Base-by-base conservation (phyloP, 2,329 filamentous ascomycete species). In the Sporothrix mexicana region DNA sequence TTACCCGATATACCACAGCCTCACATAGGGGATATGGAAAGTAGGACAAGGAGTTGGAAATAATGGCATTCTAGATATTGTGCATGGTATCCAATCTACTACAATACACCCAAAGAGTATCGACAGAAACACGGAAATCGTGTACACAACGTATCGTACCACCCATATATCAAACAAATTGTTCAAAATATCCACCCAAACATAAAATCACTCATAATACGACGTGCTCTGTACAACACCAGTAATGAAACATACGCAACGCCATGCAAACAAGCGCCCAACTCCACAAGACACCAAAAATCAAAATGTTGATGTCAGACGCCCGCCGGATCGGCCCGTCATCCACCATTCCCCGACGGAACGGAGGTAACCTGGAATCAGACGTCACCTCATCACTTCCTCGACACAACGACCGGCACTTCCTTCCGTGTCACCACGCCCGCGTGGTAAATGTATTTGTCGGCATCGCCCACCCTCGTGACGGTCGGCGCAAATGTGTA, bases 391-490 rank as follows among this genome's bases (percentile, higher is more conserved):
- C n/a, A 61, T 36, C 7, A 36, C 59, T 43, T 51, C 17, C 12
- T 64, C 3, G 55, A 8, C 51, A 72, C 71, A 23, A 13, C 23
- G 6, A 72, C 51, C 2, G 71, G 71, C 41, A 72, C 71, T 53
- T 72, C 71, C 20, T 72, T 69, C 9, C 71, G 23, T 1, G 71
- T 72, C 51, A 73, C 71, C 66, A 73, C 55, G 23, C 71, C 71
- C 57, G 71, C 71, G 55, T 73, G 71, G 59, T 73, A 73, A n/a
- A 55, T 55, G 59, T 73, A 73, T 47, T 73, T 73, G 43, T 73
- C 67, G n/a, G 49, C 57, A 57, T 73, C 71, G 43, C 62, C 25
- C 45, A 53, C 3, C 15, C 62, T 13, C 43, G 25, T 61, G 15
- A 36, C 55, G 0, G 53, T 30, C 25, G 71, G 71, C 12, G 66